Conservation (phyloP, 148 eudicot species). For the Nepenthes mirabilis region DNA sequence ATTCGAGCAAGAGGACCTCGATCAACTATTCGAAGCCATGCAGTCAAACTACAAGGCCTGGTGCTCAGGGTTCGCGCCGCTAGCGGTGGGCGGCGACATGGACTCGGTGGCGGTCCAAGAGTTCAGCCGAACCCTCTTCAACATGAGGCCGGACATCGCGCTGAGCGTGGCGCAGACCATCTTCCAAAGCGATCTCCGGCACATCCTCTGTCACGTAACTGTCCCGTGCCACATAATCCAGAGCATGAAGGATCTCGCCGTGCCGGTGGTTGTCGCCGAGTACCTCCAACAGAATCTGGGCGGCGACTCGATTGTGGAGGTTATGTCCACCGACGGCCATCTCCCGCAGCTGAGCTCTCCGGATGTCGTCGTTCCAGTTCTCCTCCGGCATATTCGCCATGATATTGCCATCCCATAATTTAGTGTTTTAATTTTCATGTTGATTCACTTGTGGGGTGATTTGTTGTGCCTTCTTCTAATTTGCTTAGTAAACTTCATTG, state of each 20-base stretch:
- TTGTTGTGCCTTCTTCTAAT: too few species aligned
- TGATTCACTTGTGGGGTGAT: too few species aligned
- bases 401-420: constrained; percentile 22
- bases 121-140: constrained; percentile 78
- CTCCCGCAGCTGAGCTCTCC: constrained; percentile 93
- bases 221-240: constrained; percentile 80
- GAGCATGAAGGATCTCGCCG: constrained; percentile 82
- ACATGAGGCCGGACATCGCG: constrained; percentile 91
- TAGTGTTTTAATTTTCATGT: too few species aligned
- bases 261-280: constrained; percentile 82
- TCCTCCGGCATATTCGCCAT: constrained; percentile 63
- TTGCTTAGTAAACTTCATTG: too few species aligned
- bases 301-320: constrained; percentile 72
- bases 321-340: constrained; percentile 81
- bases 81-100: constrained; percentile 85
- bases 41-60: constrained; percentile 74
- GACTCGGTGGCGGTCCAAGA: constrained; percentile 83
- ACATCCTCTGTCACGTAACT: constrained; percentile 41
- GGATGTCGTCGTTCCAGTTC: constrained; percentile 58
- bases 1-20: constrained; percentile 65
- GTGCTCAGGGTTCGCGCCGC: constrained; percentile 74
- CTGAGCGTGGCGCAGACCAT: constrained; percentile 54
- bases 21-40: constrained; percentile 71
- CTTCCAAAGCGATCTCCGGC: constrained; percentile 59
- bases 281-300: constrained; percentile 81